A percentile compares a stretch with the other conserved stretches of the same genome.
Evolutionary conservation across 192 early-diverging fungal species (phyloP).

Genomic region (Paraglomus brasilianum): DNA sequence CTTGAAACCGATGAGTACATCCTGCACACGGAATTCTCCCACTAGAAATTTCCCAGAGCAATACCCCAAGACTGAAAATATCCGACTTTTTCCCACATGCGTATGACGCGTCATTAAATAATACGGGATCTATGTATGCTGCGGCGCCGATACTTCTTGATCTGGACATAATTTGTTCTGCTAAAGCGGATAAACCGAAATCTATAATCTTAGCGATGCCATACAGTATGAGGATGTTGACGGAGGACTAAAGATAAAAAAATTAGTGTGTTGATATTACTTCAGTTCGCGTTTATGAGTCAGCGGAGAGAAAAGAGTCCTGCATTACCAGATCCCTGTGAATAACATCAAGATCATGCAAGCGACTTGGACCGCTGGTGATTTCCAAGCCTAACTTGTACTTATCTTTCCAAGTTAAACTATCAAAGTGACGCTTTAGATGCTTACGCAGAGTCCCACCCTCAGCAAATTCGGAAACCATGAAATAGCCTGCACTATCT

Average conservation of each 20-base stretch:
- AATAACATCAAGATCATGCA: conserved; percentile 1
- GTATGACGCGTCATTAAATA: not conserved
- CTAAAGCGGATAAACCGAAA: too few species aligned
- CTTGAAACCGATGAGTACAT: not conserved
- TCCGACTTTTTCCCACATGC: conserved; percentile 4
- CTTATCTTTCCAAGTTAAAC: not conserved
- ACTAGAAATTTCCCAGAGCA: conserved; percentile 17
- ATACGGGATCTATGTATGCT: conserved; percentile 7
- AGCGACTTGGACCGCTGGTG: not conserved
- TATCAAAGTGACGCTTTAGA: not conserved
- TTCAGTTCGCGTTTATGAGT: too few species aligned
- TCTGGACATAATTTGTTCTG: not conserved
- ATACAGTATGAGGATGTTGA: too few species aligned
- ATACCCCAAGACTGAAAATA: conserved; percentile 8
- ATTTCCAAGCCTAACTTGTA: conserved; percentile 6
- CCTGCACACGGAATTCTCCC: not conserved
- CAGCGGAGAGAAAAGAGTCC: too few species aligned
- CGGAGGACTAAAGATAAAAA: too few species aligned
- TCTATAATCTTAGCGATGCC: too few species aligned
- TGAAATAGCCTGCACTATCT: too few species aligned
- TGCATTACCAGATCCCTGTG: conserved; percentile 23
- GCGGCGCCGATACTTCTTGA: not conserved
- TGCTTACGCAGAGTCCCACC: conserved; percentile 1
- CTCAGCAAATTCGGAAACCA: not conserved
- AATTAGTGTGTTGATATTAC: too few species aligned